These are phyloP conservation scores for Candida odintsovae DNA, from an alignment of 805 yeast species.

Conservation along the genomic window DNA sequence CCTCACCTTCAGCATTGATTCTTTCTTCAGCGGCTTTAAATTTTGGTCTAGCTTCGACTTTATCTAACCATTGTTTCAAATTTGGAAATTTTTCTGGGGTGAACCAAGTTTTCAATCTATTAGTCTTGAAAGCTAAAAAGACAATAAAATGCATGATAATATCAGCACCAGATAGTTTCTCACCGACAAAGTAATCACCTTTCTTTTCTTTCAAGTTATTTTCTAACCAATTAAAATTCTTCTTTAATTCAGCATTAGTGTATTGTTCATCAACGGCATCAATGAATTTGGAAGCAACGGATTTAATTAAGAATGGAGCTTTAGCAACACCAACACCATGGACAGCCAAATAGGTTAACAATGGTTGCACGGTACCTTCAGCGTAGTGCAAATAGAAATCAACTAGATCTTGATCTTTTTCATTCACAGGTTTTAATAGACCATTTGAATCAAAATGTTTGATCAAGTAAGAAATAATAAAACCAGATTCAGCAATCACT, in stretches of 20 bases:
- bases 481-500: constrained; percentile 54
- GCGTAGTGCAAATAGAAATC: constrained; percentile 49
- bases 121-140: constrained; percentile 22
- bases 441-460: constrained; percentile 40
- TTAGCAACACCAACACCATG: constrained; percentile 32
- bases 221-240: constrained; percentile 37
- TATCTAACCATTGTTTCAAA: constrained; percentile 22
- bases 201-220: constrained; percentile 27
- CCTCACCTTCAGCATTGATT: constrained; percentile 2
- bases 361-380: constrained; percentile 60
- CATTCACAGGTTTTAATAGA: constrained; percentile 32
- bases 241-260: constrained; percentile 40
- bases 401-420: constrained; percentile 36
- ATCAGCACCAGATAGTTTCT: constrained; percentile 49
- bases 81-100: constrained; percentile 20
- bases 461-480: constrained; percentile 47
- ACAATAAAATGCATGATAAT: constrained; percentile 42
- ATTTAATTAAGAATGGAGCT: constrained; percentile 44
- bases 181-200: constrained; percentile 39
- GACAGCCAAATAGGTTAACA: constrained; percentile 32
- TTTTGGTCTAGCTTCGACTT: constrained; percentile 23
- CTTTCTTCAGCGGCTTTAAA: constrained; percentile 41
- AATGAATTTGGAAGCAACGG: constrained; percentile 37
- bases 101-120: constrained; percentile 7
- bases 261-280: constrained; percentile 42